Percentiles rank a stretch among this genome's conserved stretches.
phyloP scores from a whole-genome alignment of 176 grass and related monocot genomes.

The Hsuehochloa calcarea region DNA sequence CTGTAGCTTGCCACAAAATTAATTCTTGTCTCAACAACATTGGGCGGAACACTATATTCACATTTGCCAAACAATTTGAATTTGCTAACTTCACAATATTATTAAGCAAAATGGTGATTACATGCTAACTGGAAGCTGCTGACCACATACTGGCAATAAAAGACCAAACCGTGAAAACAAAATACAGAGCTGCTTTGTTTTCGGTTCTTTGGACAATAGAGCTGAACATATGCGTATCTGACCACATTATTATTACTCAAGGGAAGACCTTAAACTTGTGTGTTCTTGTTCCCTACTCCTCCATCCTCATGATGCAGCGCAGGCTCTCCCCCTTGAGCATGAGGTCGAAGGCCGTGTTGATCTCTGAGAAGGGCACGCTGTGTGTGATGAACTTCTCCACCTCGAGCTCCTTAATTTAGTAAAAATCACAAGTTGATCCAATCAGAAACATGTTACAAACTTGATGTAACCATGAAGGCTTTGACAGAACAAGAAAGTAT shows the following conservation, averaged over 20 bases:
- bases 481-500: not conserved
- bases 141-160: not conserved
- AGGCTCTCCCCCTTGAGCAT: constrained; percentile 82
- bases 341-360: constrained; percentile 89
- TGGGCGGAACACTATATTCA: no score
- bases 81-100: not conserved
- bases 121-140: constrained; percentile 4
- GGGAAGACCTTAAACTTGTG: not conserved
- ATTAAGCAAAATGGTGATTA: constrained; percentile 40
- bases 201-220: not conserved
- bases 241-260: constrained; percentile 7
- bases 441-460: not conserved
- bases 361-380: constrained; percentile 74
- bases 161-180: not conserved
- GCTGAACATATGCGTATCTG: not conserved
- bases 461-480: not conserved
- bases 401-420: constrained; percentile 69
- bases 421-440: not conserved
- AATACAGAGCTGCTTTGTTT: not conserved
- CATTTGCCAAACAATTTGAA: not conserved
- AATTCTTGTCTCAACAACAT: no score
- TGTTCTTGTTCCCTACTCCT: constrained; percentile 32
- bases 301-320: constrained; percentile 86
- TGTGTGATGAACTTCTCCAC: constrained; percentile 97
- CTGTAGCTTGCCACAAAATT: no score